A percentile compares a stretch with the other conserved stretches of the same genome.
Conservation (phyloP, 2,329 filamentous ascomycete genomes). For the Colletotrichum kahawae region DNA sequence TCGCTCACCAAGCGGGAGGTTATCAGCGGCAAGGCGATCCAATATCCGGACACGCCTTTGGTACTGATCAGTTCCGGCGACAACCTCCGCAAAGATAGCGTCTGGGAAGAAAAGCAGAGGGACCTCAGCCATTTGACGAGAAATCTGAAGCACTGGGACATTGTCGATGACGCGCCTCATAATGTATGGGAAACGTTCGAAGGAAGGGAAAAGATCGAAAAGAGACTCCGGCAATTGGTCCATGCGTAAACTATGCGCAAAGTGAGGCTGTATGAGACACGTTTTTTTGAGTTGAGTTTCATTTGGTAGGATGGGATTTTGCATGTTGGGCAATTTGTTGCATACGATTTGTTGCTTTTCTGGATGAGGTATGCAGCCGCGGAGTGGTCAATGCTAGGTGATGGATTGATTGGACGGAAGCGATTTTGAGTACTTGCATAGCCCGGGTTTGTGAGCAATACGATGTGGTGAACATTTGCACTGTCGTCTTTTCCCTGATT, state of each 20-base stretch:
- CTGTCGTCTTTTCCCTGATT: neutral
- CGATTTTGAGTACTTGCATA: neutral
- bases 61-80: slow-evolving; percentile 84
- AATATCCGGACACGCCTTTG: slow-evolving; percentile 75
- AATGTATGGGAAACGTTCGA: slow-evolving; percentile 81
- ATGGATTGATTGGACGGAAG: neutral
- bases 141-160: slow-evolving; percentile 82
- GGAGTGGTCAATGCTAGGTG: neutral
- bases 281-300: neutral
- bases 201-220: slow-evolving; percentile 78
- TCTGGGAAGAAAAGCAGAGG: slow-evolving; percentile 85
- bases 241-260: slow-evolving; percentile 19
- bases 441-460: neutral
- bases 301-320: neutral
- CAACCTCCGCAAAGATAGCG: slow-evolving; percentile 66
- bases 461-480: neutral
- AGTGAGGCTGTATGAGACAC: neutral
- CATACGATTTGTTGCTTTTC: neutral
- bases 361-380: neutral
- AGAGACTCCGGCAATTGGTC: slow-evolving; percentile 75
- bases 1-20: slow-evolving; percentile 87
- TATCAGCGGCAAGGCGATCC: slow-evolving; percentile 77
- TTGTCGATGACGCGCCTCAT: slow-evolving; percentile 84
- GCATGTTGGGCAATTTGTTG: neutral
- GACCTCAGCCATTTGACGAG: slow-evolving; percentile 82